Percentiles rank a stretch among this genome's conserved stretches.
These are phyloP conservation scores for Arctium minus DNA, from an alignment of 129 eudicot species.

Conservation along the genomic window DNA sequence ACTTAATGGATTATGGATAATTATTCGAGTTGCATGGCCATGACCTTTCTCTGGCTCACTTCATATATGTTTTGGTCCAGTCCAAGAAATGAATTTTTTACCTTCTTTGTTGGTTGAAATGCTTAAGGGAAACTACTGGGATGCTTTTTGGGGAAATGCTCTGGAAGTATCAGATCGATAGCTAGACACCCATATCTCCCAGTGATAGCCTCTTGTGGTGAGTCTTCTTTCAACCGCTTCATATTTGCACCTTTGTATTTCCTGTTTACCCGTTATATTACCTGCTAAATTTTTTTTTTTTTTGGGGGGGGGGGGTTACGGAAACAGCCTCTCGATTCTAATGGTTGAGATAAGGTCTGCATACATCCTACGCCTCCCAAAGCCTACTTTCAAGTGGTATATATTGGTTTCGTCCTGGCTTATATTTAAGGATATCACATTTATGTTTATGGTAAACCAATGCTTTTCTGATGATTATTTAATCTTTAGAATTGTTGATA, in stretches of 20 bases:
- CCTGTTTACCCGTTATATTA: no score
- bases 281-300: no score
- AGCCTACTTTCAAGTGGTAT: no score
- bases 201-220: conserved; percentile 95
- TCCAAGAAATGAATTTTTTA: not conserved
- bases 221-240: conserved; percentile 27
- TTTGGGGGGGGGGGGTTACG: no score
- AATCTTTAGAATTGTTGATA: not conserved
- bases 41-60: no score
- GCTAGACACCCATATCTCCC: conserved; percentile 78
- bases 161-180: conserved; percentile 94
- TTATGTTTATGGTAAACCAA: not conserved
- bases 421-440: not conserved
- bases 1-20: not conserved
- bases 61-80: no score
- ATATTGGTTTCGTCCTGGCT: no score
- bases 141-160: conserved; percentile 89
- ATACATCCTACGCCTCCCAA: no score
- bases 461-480: not conserved
- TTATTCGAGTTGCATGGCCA: no score
- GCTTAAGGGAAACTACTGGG: conserved; percentile 76
- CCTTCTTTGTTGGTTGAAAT: conserved; percentile 5
- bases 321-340: no score
- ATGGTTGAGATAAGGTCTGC: no score
- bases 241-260: not conserved